A percentile compares a stretch with the other conserved stretches of the same genome.
phyloP scores from a whole-genome alignment of 306 rosid genomes.

The Quercus berberidifolia region DNA sequence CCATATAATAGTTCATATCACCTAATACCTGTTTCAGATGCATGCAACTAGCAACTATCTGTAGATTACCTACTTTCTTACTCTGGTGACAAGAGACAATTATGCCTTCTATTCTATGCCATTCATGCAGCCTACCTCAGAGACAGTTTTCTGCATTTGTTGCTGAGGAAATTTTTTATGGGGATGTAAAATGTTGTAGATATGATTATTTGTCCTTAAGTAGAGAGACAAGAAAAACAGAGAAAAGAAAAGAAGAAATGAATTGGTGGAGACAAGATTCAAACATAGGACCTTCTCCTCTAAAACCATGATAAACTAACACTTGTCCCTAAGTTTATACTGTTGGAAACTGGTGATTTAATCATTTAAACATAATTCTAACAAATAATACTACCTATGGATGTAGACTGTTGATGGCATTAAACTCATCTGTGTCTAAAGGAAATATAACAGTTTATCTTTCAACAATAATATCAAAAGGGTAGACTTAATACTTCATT shows the following conservation, averaged over 20 bases:
- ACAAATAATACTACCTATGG: background rate
- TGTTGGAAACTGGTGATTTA: too few species aligned
- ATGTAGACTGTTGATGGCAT: background rate
- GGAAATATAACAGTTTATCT: too few species aligned
- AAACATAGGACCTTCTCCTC: too few species aligned
- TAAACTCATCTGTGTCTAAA: too few species aligned
- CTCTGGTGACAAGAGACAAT: background rate
- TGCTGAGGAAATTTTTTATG: background rate
- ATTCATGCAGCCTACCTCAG: background rate
- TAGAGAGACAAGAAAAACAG: background rate
- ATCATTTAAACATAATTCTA: too few species aligned
- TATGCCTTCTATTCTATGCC: background rate
- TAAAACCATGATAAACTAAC: background rate
- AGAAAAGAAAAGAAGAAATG: background rate
- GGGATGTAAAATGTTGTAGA: background rate
- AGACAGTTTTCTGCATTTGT: background rate
- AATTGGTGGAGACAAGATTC: too few species aligned
- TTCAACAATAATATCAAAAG: too few species aligned
- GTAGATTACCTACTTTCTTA: background rate
- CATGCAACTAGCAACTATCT: constrained; percentile 2
- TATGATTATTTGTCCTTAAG: too few species aligned
- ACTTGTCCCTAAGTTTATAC: too few species aligned
- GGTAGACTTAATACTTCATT: background rate
- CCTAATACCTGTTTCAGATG: background rate
- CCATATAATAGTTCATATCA: background rate